Conservation (phyloP, 2,329 filamentous ascomycete species). For the Alternaria alternata region DNA sequence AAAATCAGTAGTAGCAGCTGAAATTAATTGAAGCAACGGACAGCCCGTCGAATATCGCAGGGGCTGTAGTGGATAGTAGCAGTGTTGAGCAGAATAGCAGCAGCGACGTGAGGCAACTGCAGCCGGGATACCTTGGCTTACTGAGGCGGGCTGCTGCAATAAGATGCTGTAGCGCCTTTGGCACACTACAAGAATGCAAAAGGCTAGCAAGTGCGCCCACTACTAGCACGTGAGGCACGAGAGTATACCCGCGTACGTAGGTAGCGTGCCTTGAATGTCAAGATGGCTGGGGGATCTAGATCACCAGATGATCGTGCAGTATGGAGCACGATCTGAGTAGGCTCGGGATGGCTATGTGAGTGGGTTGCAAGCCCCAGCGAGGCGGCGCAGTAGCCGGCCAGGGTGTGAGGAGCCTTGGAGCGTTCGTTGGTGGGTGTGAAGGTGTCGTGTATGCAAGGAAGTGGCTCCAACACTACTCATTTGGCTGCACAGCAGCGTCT, state of each 20-base stretch:
- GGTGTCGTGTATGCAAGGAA: slow-evolving; percentile 1
- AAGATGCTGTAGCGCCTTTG: neutral
- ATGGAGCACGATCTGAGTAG: slow-evolving; percentile 4
- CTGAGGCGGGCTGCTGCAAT: slow-evolving; percentile 1
- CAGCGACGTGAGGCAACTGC: slow-evolving; percentile 19
- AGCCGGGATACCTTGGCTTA: slow-evolving; percentile 21
- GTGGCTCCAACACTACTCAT: neutral
- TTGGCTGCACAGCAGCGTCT: neutral
- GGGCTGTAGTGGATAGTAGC: slow-evolving; percentile 14
- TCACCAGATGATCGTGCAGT: slow-evolving; percentile 11
- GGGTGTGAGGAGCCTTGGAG: neutral
- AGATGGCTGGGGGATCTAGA: slow-evolving; percentile 1
- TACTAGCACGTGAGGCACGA: neutral
- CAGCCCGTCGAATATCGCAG: slow-evolving; percentile 21
- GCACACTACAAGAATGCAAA: neutral
- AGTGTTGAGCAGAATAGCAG: slow-evolving; percentile 15
- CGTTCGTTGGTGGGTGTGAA: slow-evolving; percentile 9
- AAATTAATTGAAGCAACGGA: slow-evolving; percentile 19
- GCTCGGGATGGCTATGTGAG: slow-evolving; percentile 1
- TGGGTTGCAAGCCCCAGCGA: neutral
- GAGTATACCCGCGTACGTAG: neutral
- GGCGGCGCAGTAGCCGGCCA: neutral
- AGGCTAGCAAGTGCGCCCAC: neutral
- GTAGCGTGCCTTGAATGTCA: neutral
- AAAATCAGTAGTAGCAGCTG: slow-evolving; percentile 14